Percentiles rank a stretch among this genome's conserved stretches.
Evolutionary conservation across 148 eudicot species (phyloP).

Genomic region (Rhododendron ferrugineum): DNA sequence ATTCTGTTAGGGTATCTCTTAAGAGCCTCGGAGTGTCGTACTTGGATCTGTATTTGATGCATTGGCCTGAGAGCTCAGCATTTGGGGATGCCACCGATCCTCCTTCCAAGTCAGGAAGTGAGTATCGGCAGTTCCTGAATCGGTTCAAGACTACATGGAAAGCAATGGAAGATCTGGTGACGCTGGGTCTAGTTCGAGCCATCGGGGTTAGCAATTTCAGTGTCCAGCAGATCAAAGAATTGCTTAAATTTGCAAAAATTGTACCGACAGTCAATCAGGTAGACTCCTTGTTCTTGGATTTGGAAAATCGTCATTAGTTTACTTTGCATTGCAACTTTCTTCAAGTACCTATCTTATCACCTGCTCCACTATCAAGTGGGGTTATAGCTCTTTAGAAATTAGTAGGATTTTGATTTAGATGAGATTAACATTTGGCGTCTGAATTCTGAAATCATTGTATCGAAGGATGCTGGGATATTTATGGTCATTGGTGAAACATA

Average conservation of each 20-base stretch:
- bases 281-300: neutral
- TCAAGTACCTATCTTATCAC: neutral
- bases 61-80: conserved; percentile 31
- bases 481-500: neutral
- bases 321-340: neutral
- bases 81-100: conserved; percentile 37
- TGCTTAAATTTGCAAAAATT: conserved; percentile 28
- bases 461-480: neutral
- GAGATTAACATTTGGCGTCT: neutral
- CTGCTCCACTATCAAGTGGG: neutral
- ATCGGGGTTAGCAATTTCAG: conserved; percentile 31
- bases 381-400: neutral
- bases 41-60: conserved; percentile 37
- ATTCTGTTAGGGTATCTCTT: conserved; percentile 27
- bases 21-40: conserved; percentile 30
- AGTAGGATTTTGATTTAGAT: neutral
- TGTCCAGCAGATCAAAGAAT: conserved; percentile 23
- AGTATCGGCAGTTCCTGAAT: conserved; percentile 25
- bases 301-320: neutral
- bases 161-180: conserved; percentile 26
- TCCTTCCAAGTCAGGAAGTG: conserved; percentile 27
- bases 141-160: conserved; percentile 28
- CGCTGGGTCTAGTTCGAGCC: conserved; percentile 28
- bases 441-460: neutral
- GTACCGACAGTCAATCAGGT: conserved; percentile 34